phyloP scores from a whole-genome alignment of 768 basidiomycete species.

The Suillus clintonianus region DNA sequence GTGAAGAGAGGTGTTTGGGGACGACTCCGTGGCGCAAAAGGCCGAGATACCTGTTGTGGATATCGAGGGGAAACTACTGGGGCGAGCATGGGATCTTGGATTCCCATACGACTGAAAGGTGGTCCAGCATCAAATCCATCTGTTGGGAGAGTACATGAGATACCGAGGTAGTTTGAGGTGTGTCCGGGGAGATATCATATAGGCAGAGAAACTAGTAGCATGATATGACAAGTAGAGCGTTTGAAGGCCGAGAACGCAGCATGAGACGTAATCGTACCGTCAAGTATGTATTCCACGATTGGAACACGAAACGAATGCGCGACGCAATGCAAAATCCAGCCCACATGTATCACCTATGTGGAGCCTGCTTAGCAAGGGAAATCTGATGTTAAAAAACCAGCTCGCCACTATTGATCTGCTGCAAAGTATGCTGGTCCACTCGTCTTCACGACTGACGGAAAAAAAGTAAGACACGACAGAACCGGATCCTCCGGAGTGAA shows the following conservation, averaged over 20 bases:
- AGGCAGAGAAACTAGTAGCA: not conserved
- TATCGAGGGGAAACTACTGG: too few relatives aligned
- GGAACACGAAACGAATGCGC: conserved; percentile 25
- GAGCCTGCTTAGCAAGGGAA: not conserved
- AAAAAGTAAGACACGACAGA: conserved; percentile 29
- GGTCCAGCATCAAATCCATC: not conserved
- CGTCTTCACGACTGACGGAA: conserved; percentile 26
- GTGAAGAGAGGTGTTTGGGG: conserved; percentile 8
- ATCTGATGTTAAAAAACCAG: conserved; percentile 11
- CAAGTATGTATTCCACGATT: conserved; percentile 29
- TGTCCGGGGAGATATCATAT: not conserved
- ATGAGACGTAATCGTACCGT: conserved; percentile 22
- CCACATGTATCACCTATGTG: conserved; percentile 29
- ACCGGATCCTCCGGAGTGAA: conserved; percentile 13
- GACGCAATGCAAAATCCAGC: conserved; percentile 32
- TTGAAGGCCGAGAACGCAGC: not conserved
- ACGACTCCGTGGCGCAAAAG: not conserved
- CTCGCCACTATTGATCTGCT: conserved; percentile 31
- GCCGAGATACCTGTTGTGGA: not conserved
- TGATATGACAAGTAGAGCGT: not conserved
- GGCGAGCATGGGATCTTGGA: not conserved
- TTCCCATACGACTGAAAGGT: not conserved
- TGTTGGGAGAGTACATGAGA: not conserved
- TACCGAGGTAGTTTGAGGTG: not conserved
- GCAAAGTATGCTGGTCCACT: conserved; percentile 27